phyloP scores from a whole-genome alignment of 2,329 filamentous ascomycete genomes.

The Talaromyces sp. region DNA sequence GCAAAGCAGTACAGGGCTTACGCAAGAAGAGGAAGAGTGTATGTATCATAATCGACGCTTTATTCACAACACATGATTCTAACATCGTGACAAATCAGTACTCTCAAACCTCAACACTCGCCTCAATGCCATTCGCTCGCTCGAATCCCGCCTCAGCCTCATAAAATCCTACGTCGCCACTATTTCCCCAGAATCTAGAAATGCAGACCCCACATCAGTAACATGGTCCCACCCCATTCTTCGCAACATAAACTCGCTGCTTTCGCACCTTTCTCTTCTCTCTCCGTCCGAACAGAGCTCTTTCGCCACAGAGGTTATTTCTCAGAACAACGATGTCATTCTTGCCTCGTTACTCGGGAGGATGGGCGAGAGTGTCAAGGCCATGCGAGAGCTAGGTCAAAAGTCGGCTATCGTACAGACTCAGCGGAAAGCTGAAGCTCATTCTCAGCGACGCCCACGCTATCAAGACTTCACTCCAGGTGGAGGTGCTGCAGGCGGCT shows the following conservation, averaged over 20 bases:
- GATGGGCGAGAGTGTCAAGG: conserved; percentile 71
- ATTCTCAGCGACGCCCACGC: conserved; percentile 26
- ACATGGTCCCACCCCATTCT: conserved; percentile 72
- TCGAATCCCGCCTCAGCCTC: conserved; percentile 74
- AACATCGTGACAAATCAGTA: conserved; percentile 42
- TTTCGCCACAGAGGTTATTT: conserved; percentile 71
- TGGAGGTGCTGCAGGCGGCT: conserved; percentile 25
- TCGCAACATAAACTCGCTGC: conserved; percentile 82
- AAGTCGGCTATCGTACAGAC: conserved; percentile 68
- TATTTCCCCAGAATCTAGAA: conserved; percentile 62
- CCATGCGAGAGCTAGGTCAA: conserved; percentile 72
- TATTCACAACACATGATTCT: conserved; percentile 16
- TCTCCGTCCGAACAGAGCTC: conserved; percentile 68
- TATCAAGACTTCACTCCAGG: conserved; percentile 30
- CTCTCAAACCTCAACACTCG: conserved; percentile 77
- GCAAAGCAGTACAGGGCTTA: conserved; percentile 40
- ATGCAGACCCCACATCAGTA: conserved; percentile 53
- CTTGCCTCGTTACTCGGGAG: conserved; percentile 75
- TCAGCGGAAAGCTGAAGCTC: conserved; percentile 20
- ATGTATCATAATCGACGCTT: conserved; percentile 25
- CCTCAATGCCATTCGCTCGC: conserved; percentile 90
- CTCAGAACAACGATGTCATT: conserved; percentile 81
- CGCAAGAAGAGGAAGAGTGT: conserved; percentile 67
- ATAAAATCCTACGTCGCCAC: conserved; percentile 75
- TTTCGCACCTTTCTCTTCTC: conserved; percentile 80